These are phyloP conservation scores for Zygoascus flipseniorum DNA, from an alignment of 805 yeast species.

Conservation along the genomic window DNA sequence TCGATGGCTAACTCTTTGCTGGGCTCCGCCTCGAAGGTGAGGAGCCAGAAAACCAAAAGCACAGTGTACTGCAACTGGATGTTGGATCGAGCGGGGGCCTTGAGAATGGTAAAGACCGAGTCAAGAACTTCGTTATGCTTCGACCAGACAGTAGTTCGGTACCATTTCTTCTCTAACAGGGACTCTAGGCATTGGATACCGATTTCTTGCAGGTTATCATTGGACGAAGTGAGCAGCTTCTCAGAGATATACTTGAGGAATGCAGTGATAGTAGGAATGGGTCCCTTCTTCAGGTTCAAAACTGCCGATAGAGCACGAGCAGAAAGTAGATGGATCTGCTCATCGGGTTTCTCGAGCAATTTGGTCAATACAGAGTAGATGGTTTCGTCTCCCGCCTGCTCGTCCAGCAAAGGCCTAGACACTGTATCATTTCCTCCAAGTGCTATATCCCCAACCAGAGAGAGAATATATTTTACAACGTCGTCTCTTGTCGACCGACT, in stretches of 20 bases:
- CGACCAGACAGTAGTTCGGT: conserved; percentile 45
- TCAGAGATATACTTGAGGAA: conserved; percentile 25
- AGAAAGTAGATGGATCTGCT: conserved; percentile 45
- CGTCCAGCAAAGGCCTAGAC: conserved; percentile 29
- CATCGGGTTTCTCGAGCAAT: conserved; percentile 48
- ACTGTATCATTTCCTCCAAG: conserved; percentile 8
- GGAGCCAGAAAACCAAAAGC: conserved; percentile 73
- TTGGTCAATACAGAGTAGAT: conserved; percentile 40
- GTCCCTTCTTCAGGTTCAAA: conserved; percentile 26
- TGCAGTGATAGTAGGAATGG: conserved; percentile 34
- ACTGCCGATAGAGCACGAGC: conserved; percentile 47
- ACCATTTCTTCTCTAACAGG: conserved; percentile 43
- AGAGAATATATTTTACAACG: conserved; percentile 55
- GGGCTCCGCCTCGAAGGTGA: conserved; percentile 59
- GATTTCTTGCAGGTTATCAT: conserved; percentile 47
- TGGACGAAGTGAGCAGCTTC: conserved; percentile 30
- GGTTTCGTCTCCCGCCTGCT: conserved; percentile 33
- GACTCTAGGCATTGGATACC: conserved; percentile 59
- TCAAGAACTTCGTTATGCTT: conserved; percentile 33
- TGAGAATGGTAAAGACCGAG: conserved; percentile 42
- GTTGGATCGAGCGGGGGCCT: conserved; percentile 32
- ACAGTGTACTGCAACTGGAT: conserved; percentile 80
- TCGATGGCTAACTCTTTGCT: conserved; percentile 28
- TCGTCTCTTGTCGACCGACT: conserved; percentile 50
- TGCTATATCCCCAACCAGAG: conserved; percentile 49